phyloP scores from a whole-genome alignment of 345 rosid genomes.

The Eucalyptus erythrocorys region DNA sequence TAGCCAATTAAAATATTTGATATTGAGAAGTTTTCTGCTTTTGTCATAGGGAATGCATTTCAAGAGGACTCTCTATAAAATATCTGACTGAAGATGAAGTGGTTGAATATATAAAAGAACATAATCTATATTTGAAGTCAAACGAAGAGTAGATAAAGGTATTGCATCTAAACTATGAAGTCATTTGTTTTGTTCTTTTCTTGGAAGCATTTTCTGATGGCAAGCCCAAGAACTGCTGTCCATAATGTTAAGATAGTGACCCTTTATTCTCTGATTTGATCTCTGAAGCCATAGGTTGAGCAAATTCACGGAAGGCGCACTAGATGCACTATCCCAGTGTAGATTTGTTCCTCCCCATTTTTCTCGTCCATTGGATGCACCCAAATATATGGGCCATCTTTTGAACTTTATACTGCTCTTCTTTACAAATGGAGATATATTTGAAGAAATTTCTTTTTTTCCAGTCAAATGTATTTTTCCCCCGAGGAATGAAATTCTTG shows the following conservation, averaged over 20 bases:
- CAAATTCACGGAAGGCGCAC: neutral
- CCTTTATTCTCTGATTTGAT: neutral
- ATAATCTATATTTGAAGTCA: constrained; percentile 25
- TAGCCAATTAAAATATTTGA: neutral
- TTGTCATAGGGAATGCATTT: constrained; percentile 62
- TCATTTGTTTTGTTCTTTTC: neutral
- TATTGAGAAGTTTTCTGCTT: neutral
- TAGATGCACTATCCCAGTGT: neutral
- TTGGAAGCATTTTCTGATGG: neutral
- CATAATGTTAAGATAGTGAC: neutral
- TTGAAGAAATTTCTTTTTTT: neutral
- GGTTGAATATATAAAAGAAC: constrained; percentile 39
- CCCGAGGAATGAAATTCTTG: neutral
- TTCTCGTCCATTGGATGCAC: neutral
- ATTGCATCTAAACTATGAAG: neutral
- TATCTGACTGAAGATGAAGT: constrained; percentile 71
- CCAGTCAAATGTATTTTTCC: neutral
- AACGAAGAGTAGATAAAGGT: neutral
- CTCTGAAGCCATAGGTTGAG: neutral
- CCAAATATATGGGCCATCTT: neutral
- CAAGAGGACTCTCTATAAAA: constrained; percentile 62
- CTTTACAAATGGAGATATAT: neutral
- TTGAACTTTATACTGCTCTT: neutral
- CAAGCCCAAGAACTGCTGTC: neutral
- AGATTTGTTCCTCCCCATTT: neutral